These are phyloP conservation scores for Grosmannia clavigera DNA, from an alignment of 2,329 filamentous ascomycete genomes.

Conservation along the genomic window DNA sequence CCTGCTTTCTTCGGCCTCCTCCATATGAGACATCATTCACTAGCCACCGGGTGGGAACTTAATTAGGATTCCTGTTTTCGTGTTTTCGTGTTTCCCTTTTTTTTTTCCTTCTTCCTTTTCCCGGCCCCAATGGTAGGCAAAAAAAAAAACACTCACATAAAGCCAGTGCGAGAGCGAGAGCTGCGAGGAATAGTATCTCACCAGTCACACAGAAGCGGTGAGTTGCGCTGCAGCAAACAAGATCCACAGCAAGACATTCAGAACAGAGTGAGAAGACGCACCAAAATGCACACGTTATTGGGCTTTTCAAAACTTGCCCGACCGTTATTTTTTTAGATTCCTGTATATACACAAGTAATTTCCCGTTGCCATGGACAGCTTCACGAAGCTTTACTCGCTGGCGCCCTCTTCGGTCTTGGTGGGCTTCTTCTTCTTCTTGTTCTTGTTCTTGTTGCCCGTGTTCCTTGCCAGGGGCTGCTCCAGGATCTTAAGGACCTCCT, in stretches of 20 bases:
- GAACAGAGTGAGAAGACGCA: not conserved
- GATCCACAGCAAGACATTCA: not conserved
- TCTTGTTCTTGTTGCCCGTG: conserved; percentile 77
- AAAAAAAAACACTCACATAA: no score
- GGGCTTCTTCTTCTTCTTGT: conserved; percentile 64
- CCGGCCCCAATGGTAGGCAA: no score
- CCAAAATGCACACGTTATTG: not conserved
- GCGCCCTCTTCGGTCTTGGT: conserved; percentile 25
- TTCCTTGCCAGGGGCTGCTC: conserved; percentile 77
- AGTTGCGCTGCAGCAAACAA: not conserved
- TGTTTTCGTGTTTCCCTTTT: no score
- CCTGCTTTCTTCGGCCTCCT: no score
- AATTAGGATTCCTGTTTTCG: no score
- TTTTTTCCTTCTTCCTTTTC: no score
- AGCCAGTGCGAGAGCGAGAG: no score
- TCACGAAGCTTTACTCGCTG: conserved; percentile 17
- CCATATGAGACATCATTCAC: no score
- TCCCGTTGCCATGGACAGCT: conserved; percentile 6
- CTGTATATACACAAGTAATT: not conserved
- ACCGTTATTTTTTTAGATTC: not conserved
- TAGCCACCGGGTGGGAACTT: no score
- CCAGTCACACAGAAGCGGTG: not conserved
- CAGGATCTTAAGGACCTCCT: conserved; percentile 89
- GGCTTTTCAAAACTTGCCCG: not conserved
- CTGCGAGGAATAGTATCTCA: not conserved